Evolutionary conservation across 1,284 basidiomycete species (phyloP).

Genomic region (Grifola frondosa): DNA sequence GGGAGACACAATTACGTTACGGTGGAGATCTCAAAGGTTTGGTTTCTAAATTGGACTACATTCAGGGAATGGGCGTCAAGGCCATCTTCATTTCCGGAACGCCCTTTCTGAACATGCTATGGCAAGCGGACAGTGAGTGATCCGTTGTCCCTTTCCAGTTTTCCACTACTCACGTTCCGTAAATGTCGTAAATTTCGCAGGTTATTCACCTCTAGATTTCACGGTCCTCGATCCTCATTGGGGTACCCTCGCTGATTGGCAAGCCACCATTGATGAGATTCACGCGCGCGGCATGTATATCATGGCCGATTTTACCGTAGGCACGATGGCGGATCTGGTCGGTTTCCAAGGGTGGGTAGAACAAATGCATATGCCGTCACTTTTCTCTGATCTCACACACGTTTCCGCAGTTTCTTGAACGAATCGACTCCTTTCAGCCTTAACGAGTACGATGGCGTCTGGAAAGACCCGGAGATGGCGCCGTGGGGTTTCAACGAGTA

Average conservation of each 20-base stretch:
- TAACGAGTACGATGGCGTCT: slow-evolving; percentile 71
- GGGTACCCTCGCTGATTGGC: slow-evolving; percentile 82
- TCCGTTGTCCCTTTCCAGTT: not conserved
- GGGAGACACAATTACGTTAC: slow-evolving; percentile 83
- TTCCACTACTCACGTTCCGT: not conserved
- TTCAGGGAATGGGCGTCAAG: slow-evolving; percentile 83
- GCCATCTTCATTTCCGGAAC: slow-evolving; percentile 90
- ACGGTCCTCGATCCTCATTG: slow-evolving; percentile 88
- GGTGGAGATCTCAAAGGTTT: slow-evolving; percentile 86
- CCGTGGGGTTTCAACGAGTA: slow-evolving; percentile 88
- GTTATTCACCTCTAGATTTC: slow-evolving; percentile 91
- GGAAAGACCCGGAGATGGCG: slow-evolving; percentile 74
- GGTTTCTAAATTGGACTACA: slow-evolving; percentile 75
- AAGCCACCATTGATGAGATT: slow-evolving; percentile 67
- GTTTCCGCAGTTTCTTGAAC: slow-evolving; percentile 63
- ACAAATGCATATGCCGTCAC: not conserved
- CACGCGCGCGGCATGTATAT: slow-evolving; percentile 85
- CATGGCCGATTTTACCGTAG: slow-evolving; percentile 90
- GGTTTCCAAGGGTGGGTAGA: slow-evolving; percentile 73
- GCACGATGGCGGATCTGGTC: slow-evolving; percentile 86
- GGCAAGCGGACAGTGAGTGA: slow-evolving; percentile 88
- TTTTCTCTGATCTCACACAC: not conserved
- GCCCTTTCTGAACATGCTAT: slow-evolving; percentile 90
- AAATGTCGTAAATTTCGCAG: slow-evolving; percentile 37
- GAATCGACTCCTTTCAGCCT: slow-evolving; percentile 76